Evolutionary conservation across 1,284 basidiomycete genomes (phyloP), one percentile per base, ranked within the genome.

Genomic region (Volvariella surrecta): DNA sequence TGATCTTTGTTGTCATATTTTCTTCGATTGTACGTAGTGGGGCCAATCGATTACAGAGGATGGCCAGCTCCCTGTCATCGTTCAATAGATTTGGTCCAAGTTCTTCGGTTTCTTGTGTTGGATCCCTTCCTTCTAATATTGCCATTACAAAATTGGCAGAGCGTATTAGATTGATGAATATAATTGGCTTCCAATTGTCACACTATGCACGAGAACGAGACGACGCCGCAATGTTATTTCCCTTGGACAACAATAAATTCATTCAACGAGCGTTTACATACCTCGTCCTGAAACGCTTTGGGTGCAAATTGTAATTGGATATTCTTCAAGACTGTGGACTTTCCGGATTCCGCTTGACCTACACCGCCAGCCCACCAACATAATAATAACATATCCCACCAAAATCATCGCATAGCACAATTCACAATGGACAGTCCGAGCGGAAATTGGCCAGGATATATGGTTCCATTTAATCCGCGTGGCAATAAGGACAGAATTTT

Each of bases 341-440:
- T 81, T 17, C 79, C 79, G 1, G 76, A 77, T 59, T 80, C 77
- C 18, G 78, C 73, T 57, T 80, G 78, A 41, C 79, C 78, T 79
- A 48, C 40, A 38, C 13, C 42, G 39, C 35, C 32, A 20, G 34
- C 15, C 28, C 30, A 16, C 31, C 24, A 28, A n/a, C 30, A 34
- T 22, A 32, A 19, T n/a, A n/a, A n/a, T n/a, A n/a, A n/a, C n/a
- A n/a, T n/a, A n/a, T n/a, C n/a, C n/a, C n/a, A n/a, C n/a, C n/a
- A n/a, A n/a, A n/a, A n/a, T n/a, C n/a, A n/a, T n/a, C n/a, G n/a
- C n/a, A n/a, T n/a, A n/a, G n/a, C n/a, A n/a, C n/a, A n/a, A n/a
- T n/a, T n/a, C n/a, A n/a, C n/a, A n/a, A n/a, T n/a, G n/a, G n/a
- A n/a, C n/a, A n/a, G n/a, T n/a, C n/a, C n/a, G n/a, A n/a, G n/a